These are phyloP conservation scores for Exserohilum turcica DNA, from an alignment of 2,329 filamentous ascomycete genomes.

Conservation along the genomic window DNA sequence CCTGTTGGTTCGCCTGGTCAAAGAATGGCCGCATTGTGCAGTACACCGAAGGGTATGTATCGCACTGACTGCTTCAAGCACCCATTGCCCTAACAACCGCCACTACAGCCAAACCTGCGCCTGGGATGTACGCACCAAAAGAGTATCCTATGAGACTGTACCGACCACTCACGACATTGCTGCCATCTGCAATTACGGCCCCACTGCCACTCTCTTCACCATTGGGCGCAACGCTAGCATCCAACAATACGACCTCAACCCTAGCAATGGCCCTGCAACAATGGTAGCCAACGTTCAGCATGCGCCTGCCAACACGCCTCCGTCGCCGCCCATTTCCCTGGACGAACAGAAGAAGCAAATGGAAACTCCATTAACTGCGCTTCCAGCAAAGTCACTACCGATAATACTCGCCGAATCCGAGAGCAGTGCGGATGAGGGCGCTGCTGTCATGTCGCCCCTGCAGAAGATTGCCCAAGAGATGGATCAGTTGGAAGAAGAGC, in stretches of 20 bases:
- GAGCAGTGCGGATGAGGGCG: slow-evolving; percentile 69
- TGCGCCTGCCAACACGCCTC: slow-evolving; percentile 75
- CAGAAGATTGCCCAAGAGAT: slow-evolving; percentile 76
- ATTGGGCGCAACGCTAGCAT: slow-evolving; percentile 85
- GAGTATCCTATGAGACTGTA: slow-evolving; percentile 87
- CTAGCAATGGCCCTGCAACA: slow-evolving; percentile 62
- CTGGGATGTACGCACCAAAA: slow-evolving; percentile 98
- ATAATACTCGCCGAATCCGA: slow-evolving; percentile 60
- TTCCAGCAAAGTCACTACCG: slow-evolving; percentile 33
- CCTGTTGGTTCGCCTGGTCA: slow-evolving; percentile 98
- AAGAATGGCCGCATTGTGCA: slow-evolving; percentile 97
- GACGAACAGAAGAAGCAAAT: slow-evolving; percentile 66
- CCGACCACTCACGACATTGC: slow-evolving; percentile 81
- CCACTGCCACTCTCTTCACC: slow-evolving; percentile 90
- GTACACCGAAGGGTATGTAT: slow-evolving; percentile 81
- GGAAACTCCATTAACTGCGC: slow-evolving; percentile 39
- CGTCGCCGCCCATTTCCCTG: slow-evolving; percentile 80
- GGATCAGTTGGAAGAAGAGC: slow-evolving; percentile 65
- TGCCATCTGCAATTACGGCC: slow-evolving; percentile 85
- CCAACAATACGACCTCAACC: slow-evolving; percentile 94
- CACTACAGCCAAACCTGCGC: slow-evolving; percentile 75
- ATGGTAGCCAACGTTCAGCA: slow-evolving; percentile 90
- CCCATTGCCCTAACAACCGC: slow-evolving; percentile 26
- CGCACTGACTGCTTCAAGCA: slow-evolving; percentile 11
- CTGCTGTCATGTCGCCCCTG: slow-evolving; percentile 66